Evolutionary conservation across 2,329 filamentous ascomycete species (phyloP).

Genomic region (Cephalotrichum gorgonifer): DNA sequence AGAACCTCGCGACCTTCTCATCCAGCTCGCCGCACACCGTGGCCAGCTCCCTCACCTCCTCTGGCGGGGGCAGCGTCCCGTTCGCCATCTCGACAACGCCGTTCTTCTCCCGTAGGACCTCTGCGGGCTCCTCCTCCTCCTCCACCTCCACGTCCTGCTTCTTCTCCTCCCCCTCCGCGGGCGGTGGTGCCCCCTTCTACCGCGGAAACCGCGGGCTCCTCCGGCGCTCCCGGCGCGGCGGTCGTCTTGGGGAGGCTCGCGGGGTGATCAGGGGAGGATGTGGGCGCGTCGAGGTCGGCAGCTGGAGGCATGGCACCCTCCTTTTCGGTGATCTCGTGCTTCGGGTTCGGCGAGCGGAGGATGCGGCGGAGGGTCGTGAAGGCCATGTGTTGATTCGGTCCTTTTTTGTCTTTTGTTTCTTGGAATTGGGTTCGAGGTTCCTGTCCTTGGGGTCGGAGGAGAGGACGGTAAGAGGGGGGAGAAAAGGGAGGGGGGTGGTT

Average conservation of each 20-base stretch:
- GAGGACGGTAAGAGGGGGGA: too few species aligned
- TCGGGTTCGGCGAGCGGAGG: not conserved
- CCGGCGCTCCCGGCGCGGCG: not conserved
- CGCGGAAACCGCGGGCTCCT: too few species aligned
- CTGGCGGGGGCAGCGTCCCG: not conserved
- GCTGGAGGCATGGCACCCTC: not conserved
- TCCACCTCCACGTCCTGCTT: too few species aligned
- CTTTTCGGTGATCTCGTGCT: not conserved
- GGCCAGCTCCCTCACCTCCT: slow-evolving; percentile 15
- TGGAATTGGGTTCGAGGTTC: too few species aligned
- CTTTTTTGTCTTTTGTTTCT: not conserved
- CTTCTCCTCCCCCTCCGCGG: too few species aligned
- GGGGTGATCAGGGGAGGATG: not conserved
- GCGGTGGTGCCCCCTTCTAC: too few species aligned
- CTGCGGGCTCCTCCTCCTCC: too few species aligned
- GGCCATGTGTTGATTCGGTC: not conserved
- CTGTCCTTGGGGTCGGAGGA: too few species aligned
- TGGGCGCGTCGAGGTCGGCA: not conserved
- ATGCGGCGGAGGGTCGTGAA: not conserved
- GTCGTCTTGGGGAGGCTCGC: not conserved
- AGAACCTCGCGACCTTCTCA: slow-evolving; percentile 52
- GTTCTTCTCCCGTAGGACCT: too few species aligned
- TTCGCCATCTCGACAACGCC: too few species aligned
- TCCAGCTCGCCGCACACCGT: slow-evolving; percentile 43
- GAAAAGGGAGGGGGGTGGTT: too few species aligned